These are phyloP conservation scores for Kodamaea jinghongensis DNA, from an alignment of 805 yeast species.

Conservation along the genomic window DNA sequence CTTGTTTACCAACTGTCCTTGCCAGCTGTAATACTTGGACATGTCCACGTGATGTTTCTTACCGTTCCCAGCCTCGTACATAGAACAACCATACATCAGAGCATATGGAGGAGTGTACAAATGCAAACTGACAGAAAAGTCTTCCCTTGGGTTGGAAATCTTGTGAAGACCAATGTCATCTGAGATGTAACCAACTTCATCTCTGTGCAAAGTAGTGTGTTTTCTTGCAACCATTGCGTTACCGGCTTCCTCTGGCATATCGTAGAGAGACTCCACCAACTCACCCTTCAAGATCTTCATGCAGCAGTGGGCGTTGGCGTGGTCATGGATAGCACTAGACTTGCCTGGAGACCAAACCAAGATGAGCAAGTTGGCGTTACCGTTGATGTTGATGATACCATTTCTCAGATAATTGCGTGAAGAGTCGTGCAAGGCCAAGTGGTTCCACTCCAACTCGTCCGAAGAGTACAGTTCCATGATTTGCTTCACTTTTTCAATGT, in stretches of 20 bases:
- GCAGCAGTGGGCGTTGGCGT: constrained; percentile 73
- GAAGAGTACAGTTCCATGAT: constrained; percentile 50
- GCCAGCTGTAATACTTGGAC: constrained; percentile 61
- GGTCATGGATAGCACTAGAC: constrained; percentile 68
- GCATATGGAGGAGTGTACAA: constrained; percentile 79
- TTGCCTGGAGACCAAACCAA: constrained; percentile 71
- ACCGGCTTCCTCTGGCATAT: constrained; percentile 40
- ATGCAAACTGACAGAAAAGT: constrained; percentile 60
- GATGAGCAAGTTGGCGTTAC: constrained; percentile 63
- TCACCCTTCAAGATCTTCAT: constrained; percentile 66
- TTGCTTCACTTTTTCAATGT: constrained; percentile 44
- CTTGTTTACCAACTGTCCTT: constrained; percentile 42
- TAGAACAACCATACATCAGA: constrained; percentile 51
- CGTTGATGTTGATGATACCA: constrained; percentile 72
- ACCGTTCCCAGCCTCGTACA: constrained; percentile 50
- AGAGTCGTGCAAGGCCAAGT: constrained; percentile 54
- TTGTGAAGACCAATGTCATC: constrained; percentile 67
- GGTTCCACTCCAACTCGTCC: constrained; percentile 53
- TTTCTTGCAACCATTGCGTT: constrained; percentile 20
- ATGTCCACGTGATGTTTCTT: constrained; percentile 53
- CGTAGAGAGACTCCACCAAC: constrained; percentile 56
- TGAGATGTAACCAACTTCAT: constrained; percentile 61
- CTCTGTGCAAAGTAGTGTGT: constrained; percentile 28
- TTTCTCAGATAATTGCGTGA: constrained; percentile 56
- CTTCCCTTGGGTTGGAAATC: constrained; percentile 49